Evolutionary conservation across 2,329 filamentous ascomycete genomes (phyloP), one percentile per base, ranked within the genome.

Genomic region (Ophiostoma fasciatum): DNA sequence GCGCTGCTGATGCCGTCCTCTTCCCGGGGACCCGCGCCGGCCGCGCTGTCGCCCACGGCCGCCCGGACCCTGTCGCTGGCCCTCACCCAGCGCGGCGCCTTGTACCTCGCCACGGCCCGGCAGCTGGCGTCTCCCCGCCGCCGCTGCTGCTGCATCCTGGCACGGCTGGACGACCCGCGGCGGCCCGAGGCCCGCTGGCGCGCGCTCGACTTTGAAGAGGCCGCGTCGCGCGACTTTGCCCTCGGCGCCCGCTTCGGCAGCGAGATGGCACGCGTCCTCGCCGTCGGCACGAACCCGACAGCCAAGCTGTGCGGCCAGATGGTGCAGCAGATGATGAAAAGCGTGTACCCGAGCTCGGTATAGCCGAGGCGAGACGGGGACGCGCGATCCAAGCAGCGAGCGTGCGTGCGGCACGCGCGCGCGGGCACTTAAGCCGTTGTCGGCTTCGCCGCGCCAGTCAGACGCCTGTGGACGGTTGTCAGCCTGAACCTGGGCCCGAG

Each of bases 261-360:
- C 44, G 70, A 74, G 37, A 64, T 79, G 42, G 74, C 74, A 15
- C 76, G 73, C 49, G 68, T 63, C 5, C 54, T 80, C 43, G 74
- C 73, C 6, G 75, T 79, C 34, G 67, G 64, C 51, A 69, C 70
- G 20, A 81, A 80, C 51, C 75, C 76, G 18, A 78, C 72, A 13
- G 74, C 76, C 3, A 80, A 79, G 57, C 57, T 80, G 29, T 81
- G 76, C 48, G 76, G 75, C 2, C 65, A 76, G 47, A 80, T 80
- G 51, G 75, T 81, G 26, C 65, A 69, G 33, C 71, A 78, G 54
- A 75, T 74, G 33, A 74, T 80, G 72, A 75, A 66, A 58, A 76
- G 72, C 53, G 76, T 80, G 51, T 77, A 75, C 46, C 70, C 68
- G n/a, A 19, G 9, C 3, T 33, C 11, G 31, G 22, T 11, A 23